Base-by-base conservation (phyloP, 345 rosid species). In the Eucalyptus cloeziana region DNA sequence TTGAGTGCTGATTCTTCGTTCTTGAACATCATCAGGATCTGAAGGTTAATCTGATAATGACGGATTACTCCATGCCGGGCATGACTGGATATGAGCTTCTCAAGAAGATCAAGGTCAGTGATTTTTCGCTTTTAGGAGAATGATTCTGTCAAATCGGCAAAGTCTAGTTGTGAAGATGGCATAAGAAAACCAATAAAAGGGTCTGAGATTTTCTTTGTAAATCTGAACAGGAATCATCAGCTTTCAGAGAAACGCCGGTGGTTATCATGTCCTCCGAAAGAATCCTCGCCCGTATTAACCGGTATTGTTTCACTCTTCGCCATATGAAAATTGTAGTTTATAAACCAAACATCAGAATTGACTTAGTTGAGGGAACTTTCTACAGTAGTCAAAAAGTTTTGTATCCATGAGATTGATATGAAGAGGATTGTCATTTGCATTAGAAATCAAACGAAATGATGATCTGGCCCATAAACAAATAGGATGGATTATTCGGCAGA, bases 11-110 rank as follows among this genome's bases (percentile, higher is more conserved):
- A 50, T 52, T 81, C 86, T 54, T 85, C 86, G 37, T 62, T 64
- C 49, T 11, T 11, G 85, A 76, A 76, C 60, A 90, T 22, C 87
- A 96, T 15, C 87, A 96, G 98, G 96, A 93, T 88, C 91, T 97
- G 92, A 91, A 92, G 91, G 93, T 93, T 49, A 90, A 92, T 76
- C 87, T 94, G 89, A 91, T 92, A 64, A 89, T 92, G 52, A 94
- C 94, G 2, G 93, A 93, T 54, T 93, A 90, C 86, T 89, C 91
- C 60, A 94, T 94, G 93, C 95, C 91, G 22, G 92, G 90, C 86
- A 93, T 92, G 93, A 92, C 94, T 8, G 91, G 93, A 7, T 91
- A 88, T 85, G 94, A 94, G 24, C 90, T 91, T 13, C 89, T 94
- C 80, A 92, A 92, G 88, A 92, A 88, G 86, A 91, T 93, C 43